These are phyloP conservation scores for Boletus holoroseus DNA, from an alignment of 1,284 basidiomycete genomes.

Conservation along the genomic window DNA sequence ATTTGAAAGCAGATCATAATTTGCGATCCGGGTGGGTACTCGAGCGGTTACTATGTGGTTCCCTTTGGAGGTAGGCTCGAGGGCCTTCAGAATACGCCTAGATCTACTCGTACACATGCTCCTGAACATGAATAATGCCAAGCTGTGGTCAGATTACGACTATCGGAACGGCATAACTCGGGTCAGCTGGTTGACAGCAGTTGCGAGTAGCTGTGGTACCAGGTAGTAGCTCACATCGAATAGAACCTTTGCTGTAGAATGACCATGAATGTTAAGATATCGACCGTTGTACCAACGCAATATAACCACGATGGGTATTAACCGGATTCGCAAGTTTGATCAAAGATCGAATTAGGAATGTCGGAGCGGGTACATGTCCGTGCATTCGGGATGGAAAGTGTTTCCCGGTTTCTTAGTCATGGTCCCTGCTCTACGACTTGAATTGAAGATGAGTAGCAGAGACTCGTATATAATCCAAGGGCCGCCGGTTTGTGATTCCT, in stretches of 20 bases:
- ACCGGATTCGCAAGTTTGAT: background rate
- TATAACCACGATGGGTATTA: background rate
- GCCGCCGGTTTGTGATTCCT: background rate
- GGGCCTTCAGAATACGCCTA: background rate
- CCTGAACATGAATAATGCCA: background rate
- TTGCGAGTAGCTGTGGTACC: conserved; percentile 5
- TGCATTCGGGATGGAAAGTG: background rate
- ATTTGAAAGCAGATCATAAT: too few relatives aligned
- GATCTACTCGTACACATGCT: too few relatives aligned
- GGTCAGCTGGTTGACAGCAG: background rate
- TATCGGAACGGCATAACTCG: background rate
- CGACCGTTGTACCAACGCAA: background rate
- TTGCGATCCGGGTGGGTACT: background rate
- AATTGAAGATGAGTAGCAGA: background rate
- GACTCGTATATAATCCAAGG: conserved; percentile 17
- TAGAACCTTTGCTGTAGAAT: background rate
- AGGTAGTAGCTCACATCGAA: background rate
- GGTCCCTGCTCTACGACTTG: background rate
- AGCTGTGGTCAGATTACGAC: conserved; percentile 9
- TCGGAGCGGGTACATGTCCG: too few relatives aligned
- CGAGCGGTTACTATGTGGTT: too few relatives aligned
- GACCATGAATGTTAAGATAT: too few relatives aligned
- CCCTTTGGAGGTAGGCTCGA: background rate
- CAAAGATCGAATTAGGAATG: conserved; percentile 1
- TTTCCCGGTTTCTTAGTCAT: background rate